Base-by-base conservation (phyloP, 2,329 filamentous ascomycete species). In the Xylaria sp. region DNA sequence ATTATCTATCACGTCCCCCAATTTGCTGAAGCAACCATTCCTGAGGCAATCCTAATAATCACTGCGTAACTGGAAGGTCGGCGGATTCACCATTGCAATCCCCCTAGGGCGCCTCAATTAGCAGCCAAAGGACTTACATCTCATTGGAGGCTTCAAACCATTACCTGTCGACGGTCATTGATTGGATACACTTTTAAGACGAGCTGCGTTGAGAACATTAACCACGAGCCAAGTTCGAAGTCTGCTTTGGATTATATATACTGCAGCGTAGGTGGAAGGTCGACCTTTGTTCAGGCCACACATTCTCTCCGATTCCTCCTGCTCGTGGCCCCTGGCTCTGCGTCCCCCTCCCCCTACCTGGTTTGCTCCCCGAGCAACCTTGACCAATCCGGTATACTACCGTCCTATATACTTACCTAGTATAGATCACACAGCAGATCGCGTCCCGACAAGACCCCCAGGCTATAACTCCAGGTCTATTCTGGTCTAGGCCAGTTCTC, bases 401-500 rank as follows among this genome's bases (percentile, higher is more conserved):
- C 6, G 33, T 56, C 13, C 48, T 25, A 23, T 25, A 18, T 41
- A 41, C 20, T 20, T 51, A 23, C n/a, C 33, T 36, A 36, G 33
- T 51, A 56, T 39, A 56, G 54, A 57, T 57, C n/a, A 36, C 54
- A 56, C 54, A 56, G n/a, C 31, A 23, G 54, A 55, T 36, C n/a
- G 52, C 8, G 28, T 28, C 28, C 28, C 28, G 28, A 28, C 28
- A 28, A 28, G 28, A 61, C 31, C 31, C 31, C 48, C 49, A 56
- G 31, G 36, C 20, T 43, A 57, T n/a, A 52, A 39, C 28, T 62
- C 25, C n/a, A 28, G 31, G 43, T 28, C 31, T 20, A 59, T 62
- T 60, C 55, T 15, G 49, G 58, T 62, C 67, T 74, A 54, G 71
- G 71, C 69, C 72, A 61, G 64, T 43, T 64, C 67, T 33, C 57